Base-by-base conservation (phyloP, 2,329 filamentous ascomycete genomes). In the Scopulariopsis brevicaulis region DNA sequence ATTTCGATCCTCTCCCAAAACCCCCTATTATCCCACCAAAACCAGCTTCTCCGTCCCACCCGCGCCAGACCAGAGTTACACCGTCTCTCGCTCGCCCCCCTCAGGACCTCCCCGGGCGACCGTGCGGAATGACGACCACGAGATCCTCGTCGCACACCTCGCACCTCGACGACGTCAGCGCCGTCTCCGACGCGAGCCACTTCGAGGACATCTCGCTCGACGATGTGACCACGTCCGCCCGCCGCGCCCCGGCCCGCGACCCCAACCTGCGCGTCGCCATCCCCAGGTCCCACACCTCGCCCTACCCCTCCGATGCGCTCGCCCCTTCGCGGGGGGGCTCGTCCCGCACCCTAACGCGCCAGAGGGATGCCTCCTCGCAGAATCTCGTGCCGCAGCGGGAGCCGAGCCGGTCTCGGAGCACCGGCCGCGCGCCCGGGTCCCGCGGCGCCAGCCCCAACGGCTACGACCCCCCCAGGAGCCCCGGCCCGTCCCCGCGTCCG, bases 171-270 rank as follows among this genome's bases (percentile, higher is more conserved):
- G 87, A 90, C 65, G 84, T 86, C 66, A 82, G 79, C 63, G 79
- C 84, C 55, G 75, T 89, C 53, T 79, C 84, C 56, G 89, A 96
- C 67, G 82, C 87, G 59, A 85, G 84, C 62, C 85, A 96, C 69
- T 96, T 96, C 66, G 93, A 97, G 70, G 93, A 96, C 63, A 96
- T 96, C 68, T 90, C 88, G 14, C 82, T 97, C 34, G 87, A 91
- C 64, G 85, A 91, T 61, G 77, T 78, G 43, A 63, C 77, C 61
- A 68, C 74, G 43, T 74, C 75, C 37, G 67, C 74, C 56, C 73
- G 77, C 60, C 65, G 59, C 54, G 76, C 57, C 72, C 71, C 62
- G 71, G 65, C 56, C 69, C 66, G 56, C 64, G 65, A 50, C 64
- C 57, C 46, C 62, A 54, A 61, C 60, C 59, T 72, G 66, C 63